These are phyloP conservation scores for Acer negundo DNA, from an alignment of 345 rosid species.

Conservation along the genomic window DNA sequence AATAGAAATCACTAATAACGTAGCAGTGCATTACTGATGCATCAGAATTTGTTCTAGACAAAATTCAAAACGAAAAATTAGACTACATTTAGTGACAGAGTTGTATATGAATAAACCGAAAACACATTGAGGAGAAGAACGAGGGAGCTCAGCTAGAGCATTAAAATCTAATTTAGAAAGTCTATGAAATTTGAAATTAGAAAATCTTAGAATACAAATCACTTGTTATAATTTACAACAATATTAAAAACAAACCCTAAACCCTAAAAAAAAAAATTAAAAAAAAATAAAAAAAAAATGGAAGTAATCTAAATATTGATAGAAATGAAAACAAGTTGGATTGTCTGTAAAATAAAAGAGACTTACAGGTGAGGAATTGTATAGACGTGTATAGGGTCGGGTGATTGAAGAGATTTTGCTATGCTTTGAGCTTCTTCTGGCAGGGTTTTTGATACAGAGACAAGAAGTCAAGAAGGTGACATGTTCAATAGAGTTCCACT, in stretches of 20 bases:
- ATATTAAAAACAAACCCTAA: too few species aligned
- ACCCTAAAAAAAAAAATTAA: too few species aligned
- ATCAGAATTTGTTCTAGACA: neutral
- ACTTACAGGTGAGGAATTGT: neutral
- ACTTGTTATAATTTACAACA: neutral
- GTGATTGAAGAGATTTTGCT: neutral
- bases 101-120: neutral
- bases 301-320: neutral
- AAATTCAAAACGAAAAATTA: neutral
- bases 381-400: neutral
- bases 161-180: too few species aligned
- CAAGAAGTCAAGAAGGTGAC: neutral
- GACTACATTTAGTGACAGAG: neutral
- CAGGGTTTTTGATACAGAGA: neutral
- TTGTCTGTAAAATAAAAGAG: neutral
- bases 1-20: neutral
- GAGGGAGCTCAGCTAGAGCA: too few species aligned
- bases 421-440: neutral
- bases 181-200: neutral
- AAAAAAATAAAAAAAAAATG: too few species aligned
- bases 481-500: neutral
- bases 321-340: neutral
- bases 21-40: neutral
- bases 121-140: too few species aligned
- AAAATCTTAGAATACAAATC: neutral